Evolutionary conservation across 345 rosid genomes (phyloP).

Genomic region (Gossypium rotundifolium): DNA sequence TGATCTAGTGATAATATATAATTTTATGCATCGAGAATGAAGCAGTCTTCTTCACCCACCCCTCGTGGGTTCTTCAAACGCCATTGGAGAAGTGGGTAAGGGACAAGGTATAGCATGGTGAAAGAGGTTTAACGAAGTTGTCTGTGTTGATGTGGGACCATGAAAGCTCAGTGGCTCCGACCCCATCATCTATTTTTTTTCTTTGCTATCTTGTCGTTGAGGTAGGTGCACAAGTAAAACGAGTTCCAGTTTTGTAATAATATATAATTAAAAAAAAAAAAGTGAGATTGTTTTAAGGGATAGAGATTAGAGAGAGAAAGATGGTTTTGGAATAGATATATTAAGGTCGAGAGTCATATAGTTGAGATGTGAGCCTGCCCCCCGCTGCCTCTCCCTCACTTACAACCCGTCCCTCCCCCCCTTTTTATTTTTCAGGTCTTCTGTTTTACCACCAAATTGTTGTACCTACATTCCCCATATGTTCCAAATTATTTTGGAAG

Average conservation of each 20-base stretch:
- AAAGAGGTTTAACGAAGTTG: background rate
- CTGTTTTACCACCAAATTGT: background rate
- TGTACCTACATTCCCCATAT: background rate
- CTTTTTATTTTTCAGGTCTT: too few species aligned
- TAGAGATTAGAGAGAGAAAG: background rate
- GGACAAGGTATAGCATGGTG: background rate
- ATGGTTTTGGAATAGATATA: background rate
- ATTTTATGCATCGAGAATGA: too few species aligned
- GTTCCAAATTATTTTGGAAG: background rate
- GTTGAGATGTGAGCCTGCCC: too few species aligned
- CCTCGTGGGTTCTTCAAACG: background rate
- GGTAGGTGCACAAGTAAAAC: conserved; percentile 52
- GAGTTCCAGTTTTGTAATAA: background rate
- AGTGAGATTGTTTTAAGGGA: conserved; percentile 30
- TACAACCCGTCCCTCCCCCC: too few species aligned
- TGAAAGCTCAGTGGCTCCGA: conserved; percentile 11
- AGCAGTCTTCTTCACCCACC: too few species aligned
- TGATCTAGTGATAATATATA: too few species aligned
- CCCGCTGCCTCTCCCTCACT: too few species aligned
- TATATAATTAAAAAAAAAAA: background rate
- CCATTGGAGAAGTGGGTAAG: background rate
- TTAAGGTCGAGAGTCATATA: background rate
- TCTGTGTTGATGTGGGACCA: background rate
- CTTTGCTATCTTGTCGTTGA: conserved; percentile 29
- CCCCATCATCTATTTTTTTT: conserved; percentile 16